Conservation (phyloP, 148 eudicot genomes). For the Spergularia marina region DNA sequence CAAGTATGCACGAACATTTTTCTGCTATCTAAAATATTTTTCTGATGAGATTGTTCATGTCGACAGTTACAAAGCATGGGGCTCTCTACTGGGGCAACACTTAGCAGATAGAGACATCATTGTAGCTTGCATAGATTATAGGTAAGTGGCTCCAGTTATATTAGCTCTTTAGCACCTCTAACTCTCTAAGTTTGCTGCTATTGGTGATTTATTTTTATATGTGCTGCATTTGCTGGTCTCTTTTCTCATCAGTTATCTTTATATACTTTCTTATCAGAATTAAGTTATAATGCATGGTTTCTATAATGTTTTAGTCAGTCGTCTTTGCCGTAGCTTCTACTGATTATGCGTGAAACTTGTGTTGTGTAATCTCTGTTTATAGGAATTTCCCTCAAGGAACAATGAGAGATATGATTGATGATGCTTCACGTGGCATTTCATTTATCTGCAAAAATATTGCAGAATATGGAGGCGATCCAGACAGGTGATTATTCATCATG, state of each 20-base stretch:
- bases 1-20: not conserved
- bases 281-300: too few species aligned
- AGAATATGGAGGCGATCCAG: constrained; percentile 97
- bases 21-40: not conserved
- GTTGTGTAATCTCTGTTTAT: constrained; percentile 20
- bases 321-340: not conserved
- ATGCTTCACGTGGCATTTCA: constrained; percentile 85
- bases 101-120: constrained; percentile 89
- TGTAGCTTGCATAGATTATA: constrained; percentile 94
- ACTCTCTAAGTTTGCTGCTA: not conserved
- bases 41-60: constrained; percentile 9
- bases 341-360: not conserved
- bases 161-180: not conserved
- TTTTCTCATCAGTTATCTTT: not conserved
- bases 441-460: constrained; percentile 86
- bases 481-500: constrained; percentile 46
- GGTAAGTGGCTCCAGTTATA: constrained; percentile 36
- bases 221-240: not conserved
- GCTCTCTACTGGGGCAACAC: constrained; percentile 83
- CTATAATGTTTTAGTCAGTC: not conserved
- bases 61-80: constrained; percentile 95
- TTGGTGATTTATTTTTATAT: not conserved
- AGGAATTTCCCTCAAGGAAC: constrained; percentile 98
- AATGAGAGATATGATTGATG: constrained; percentile 86
- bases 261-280: not conserved